Conservation (phyloP, 306 rosid genomes). For the Trifolium fragiferum region DNA sequence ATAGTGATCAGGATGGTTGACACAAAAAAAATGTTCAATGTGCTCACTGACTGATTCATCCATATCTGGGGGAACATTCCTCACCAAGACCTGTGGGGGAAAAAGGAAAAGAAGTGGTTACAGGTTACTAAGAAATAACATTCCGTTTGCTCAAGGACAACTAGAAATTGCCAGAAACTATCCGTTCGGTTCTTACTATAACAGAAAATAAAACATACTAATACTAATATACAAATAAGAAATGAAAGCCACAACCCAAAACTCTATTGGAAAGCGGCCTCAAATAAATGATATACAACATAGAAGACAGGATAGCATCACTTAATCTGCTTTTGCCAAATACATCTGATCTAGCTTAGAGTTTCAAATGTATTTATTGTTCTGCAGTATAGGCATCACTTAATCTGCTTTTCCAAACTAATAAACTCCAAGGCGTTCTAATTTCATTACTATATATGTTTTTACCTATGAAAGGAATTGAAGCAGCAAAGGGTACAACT, state of each 20-base stretch:
- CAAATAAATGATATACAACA: neutral
- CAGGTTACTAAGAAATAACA: slow-evolving; percentile 18
- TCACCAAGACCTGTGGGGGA: slow-evolving; percentile 72
- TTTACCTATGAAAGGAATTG: slow-evolving; percentile 5
- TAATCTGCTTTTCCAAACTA: neutral
- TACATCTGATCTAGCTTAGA: slow-evolving; percentile 9
- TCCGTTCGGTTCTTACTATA: slow-evolving; percentile 16
- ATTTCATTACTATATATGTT: neutral
- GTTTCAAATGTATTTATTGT: slow-evolving; percentile 31
- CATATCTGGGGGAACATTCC: slow-evolving; percentile 86
- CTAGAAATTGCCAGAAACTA: slow-evolving; percentile 10
- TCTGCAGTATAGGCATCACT: slow-evolving; percentile 1
- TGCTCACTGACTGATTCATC: slow-evolving; percentile 91
- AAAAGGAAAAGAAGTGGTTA: slow-evolving; percentile 22
- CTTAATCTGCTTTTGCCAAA: too few species aligned
- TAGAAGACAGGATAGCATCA: neutral
- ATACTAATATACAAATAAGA: slow-evolving; percentile 18
- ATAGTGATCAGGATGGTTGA: slow-evolving; percentile 90
- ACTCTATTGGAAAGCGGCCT: neutral
- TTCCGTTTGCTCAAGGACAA: slow-evolving; percentile 23
- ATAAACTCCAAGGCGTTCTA: slow-evolving; percentile 15
- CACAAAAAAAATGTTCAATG: slow-evolving; percentile 89
- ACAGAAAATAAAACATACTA: slow-evolving; percentile 1
- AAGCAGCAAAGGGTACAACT: slow-evolving; percentile 14
- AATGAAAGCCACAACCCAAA: slow-evolving; percentile 7